Percentiles rank a stretch among this genome's conserved stretches.
Conservation (phyloP, 495 filamentous ascomycete species). For the Daldinia caldariorum region DNA sequence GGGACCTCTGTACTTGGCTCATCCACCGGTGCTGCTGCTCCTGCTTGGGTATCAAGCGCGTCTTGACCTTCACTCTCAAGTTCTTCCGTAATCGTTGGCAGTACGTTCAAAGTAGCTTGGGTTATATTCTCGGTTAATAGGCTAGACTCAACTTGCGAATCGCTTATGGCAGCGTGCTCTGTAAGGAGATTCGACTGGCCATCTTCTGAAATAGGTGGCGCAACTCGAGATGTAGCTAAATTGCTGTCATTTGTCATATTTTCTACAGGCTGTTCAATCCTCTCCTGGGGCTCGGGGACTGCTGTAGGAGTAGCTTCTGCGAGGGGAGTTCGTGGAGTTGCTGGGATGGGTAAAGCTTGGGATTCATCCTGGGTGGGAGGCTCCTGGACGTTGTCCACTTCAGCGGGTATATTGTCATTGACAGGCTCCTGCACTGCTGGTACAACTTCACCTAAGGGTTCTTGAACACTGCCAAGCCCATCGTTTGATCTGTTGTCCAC, state of each 20-base stretch:
- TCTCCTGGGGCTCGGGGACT: conserved; percentile 2
- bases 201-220: conserved; percentile 17
- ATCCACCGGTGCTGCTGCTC: conserved; percentile 3
- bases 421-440: conserved; percentile 13
- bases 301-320: conserved; percentile 8
- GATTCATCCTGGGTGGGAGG: conserved; percentile 4
- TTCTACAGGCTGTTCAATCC: conserved; percentile 1
- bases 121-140: conserved; percentile 1
- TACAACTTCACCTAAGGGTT: conserved; percentile 5
- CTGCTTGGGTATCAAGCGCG: conserved; percentile 17
- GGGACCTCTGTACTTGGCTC: conserved; percentile 17
- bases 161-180: conserved; percentile 1
- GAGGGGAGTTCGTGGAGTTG: conserved; percentile 12
- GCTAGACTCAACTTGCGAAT: conserved; percentile 22
- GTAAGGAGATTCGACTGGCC: conserved; percentile 4
- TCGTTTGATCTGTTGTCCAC: background rate
- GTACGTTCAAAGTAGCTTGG: conserved; percentile 5
- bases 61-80: conserved; percentile 41
- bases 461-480: background rate
- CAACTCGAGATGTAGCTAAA: conserved; percentile 6
- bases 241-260: conserved; percentile 5
- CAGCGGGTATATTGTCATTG: conserved; percentile 4
- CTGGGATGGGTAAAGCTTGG: conserved; percentile 2
- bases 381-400: conserved; percentile 14
- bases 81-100: conserved; percentile 47